Conservation (phyloP, 176 grass and related monocot species). For the Carex pumila region DNA sequence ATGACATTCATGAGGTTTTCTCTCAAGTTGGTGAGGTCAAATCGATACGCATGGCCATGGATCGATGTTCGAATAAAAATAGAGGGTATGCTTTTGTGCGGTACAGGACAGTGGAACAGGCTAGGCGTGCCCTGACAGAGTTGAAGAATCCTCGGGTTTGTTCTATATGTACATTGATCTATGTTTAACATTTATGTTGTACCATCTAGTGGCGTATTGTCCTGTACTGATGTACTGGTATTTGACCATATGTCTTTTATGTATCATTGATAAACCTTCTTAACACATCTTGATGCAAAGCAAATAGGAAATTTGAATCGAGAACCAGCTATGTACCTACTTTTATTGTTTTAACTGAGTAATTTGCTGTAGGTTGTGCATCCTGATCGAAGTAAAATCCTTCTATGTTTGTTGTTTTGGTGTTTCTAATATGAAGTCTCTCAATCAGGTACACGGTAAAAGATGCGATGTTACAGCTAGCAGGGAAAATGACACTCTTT, state of each 20-base stretch:
- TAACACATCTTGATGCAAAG: not conserved
- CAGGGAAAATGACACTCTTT: constrained; percentile 88
- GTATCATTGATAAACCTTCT: not conserved
- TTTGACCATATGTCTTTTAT: not conserved
- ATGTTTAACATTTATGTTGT: not conserved
- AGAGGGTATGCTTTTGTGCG: constrained; percentile 96
- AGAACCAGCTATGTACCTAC: not conserved
- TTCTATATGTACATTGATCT: constrained; percentile 13
- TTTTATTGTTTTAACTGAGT: not conserved
- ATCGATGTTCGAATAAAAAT: constrained; percentile 78
- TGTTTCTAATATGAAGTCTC: constrained; percentile 17
- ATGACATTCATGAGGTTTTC: constrained; percentile 81
- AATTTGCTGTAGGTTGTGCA: not conserved
- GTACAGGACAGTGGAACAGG: constrained; percentile 84
- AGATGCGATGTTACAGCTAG: constrained; percentile 87
- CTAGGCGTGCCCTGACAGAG: constrained; percentile 61
- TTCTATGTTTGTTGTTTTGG: not conserved
- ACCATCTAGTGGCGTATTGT: not conserved
- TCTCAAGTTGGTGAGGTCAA: constrained; percentile 73
- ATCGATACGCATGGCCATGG: constrained; percentile 82
- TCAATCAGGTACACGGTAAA: constrained; percentile 65
- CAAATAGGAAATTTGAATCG: not conserved
- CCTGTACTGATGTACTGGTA: not conserved
- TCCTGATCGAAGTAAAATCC: not conserved
- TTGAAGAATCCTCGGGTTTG: constrained; percentile 72